Conservation (phyloP, 257 asterid species). For the Hygrophila difformis region DNA sequence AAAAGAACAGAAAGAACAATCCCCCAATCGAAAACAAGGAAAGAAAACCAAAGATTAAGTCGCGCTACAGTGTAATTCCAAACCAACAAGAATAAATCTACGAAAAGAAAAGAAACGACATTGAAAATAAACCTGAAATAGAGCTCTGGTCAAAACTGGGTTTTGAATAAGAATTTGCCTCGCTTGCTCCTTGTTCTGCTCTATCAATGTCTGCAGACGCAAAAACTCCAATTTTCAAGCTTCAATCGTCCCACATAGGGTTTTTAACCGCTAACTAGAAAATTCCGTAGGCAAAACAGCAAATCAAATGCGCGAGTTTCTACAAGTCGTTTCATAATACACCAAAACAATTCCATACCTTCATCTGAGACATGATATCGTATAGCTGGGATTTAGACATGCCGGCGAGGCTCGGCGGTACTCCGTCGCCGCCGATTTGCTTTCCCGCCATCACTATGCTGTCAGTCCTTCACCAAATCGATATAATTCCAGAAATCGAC, state of each 20-base stretch:
- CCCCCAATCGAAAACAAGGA: no score
- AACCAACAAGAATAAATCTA: neutral
- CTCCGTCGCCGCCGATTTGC: constrained; percentile 64
- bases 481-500: constrained; percentile 7
- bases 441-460: constrained; percentile 61
- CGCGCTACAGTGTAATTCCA: constrained; percentile 6
- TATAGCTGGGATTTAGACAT: constrained; percentile 82
- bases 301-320: neutral
- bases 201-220: constrained; percentile 56
- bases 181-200: constrained; percentile 90
- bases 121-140: constrained; percentile 62
- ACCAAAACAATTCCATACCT: constrained; percentile 30
- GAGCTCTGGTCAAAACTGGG: constrained; percentile 82
- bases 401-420: constrained; percentile 67
- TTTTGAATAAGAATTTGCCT: constrained; percentile 86
- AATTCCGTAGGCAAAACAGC: neutral
- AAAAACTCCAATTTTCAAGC: constrained; percentile 1
- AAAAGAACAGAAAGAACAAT: no score
- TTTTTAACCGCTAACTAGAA: neutral
- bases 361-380: constrained; percentile 94
- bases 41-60: neutral
- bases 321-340: neutral
- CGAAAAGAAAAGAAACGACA: constrained; percentile 13
- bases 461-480: constrained; percentile 1
- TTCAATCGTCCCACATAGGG: constrained; percentile 9